A percentile compares a stretch with the other conserved stretches of the same genome.
Evolutionary conservation across 176 grass and related monocot genomes (phyloP).

Genomic region (Coix lacrymajobi): DNA sequence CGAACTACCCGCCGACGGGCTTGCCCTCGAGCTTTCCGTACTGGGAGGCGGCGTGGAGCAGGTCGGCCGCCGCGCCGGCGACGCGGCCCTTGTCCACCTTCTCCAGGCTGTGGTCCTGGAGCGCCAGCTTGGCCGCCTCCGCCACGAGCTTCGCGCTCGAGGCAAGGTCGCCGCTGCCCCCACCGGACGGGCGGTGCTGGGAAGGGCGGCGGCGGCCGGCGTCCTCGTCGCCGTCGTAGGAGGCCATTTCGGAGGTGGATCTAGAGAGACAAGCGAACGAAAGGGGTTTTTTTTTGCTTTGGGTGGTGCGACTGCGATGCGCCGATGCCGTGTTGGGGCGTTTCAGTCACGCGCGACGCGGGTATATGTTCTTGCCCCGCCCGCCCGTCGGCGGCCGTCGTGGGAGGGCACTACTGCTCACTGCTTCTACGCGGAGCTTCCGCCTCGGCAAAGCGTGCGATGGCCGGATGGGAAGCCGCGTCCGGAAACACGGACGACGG

Average conservation of each 20-base stretch:
- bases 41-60: slow-evolving; percentile 72
- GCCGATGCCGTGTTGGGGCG: not conserved
- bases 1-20: slow-evolving; percentile 57
- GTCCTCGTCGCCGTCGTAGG: slow-evolving; percentile 37
- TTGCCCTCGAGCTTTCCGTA: slow-evolving; percentile 82
- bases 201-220: not conserved
- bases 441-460: not conserved
- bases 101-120: slow-evolving; percentile 50
- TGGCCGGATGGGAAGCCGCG: not conserved
- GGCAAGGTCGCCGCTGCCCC: slow-evolving; percentile 48
- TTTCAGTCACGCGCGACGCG: not conserved
- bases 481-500: not conserved
- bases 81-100: slow-evolving; percentile 79
- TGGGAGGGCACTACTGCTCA: not conserved
- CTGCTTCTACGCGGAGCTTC: not conserved
- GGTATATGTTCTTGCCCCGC: not conserved
- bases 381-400: not conserved
- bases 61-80: slow-evolving; percentile 57
- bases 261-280: not conserved
- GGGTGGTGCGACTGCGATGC: not conserved
- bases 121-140: slow-evolving; percentile 56
- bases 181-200: slow-evolving; percentile 29
- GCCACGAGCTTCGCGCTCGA: slow-evolving; percentile 88
- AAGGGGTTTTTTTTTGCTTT: not conserved
- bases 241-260: slow-evolving; percentile 41